A percentile compares a stretch with the other conserved stretches of the same genome.
Evolutionary conservation across 306 rosid species (phyloP).

Genomic region (Phaseolus lunatus): DNA sequence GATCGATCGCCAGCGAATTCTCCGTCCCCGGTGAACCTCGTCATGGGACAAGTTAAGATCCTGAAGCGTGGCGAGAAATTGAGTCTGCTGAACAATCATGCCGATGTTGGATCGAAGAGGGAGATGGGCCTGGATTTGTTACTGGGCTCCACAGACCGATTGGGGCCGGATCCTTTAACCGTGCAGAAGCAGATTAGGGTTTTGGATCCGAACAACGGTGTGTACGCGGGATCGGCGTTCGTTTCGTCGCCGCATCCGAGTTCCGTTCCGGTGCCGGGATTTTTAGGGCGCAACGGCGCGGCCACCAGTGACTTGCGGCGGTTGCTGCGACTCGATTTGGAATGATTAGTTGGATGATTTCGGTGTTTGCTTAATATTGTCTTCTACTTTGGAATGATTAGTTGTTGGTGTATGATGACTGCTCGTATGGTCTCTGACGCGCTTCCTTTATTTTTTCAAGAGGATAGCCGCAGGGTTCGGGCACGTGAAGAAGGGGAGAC

Average conservation of each 20-base stretch:
- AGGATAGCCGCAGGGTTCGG: slow-evolving; percentile 59
- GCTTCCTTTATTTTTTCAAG: slow-evolving; percentile 87
- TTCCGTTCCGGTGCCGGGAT: slow-evolving; percentile 73
- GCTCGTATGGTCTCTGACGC: slow-evolving; percentile 51
- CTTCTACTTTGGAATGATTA: slow-evolving; percentile 20
- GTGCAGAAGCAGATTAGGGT: slow-evolving; percentile 67
- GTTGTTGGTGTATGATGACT: slow-evolving; percentile 29
- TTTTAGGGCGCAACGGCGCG: slow-evolving; percentile 58
- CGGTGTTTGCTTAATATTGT: slow-evolving; percentile 11
- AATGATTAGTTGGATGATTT: slow-evolving; percentile 31
- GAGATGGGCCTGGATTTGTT: slow-evolving; percentile 48
- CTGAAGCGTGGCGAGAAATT: slow-evolving; percentile 79
- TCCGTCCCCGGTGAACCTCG: slow-evolving; percentile 44
- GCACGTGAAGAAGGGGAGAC: slow-evolving; percentile 36
- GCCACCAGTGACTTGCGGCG: slow-evolving; percentile 67
- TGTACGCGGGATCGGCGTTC: slow-evolving; percentile 67
- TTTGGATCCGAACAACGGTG: slow-evolving; percentile 56
- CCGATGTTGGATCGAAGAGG: slow-evolving; percentile 20
- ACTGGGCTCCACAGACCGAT: slow-evolving; percentile 67
- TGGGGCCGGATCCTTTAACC: slow-evolving; percentile 74
- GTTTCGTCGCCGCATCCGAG: slow-evolving; percentile 79
- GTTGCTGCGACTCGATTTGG: slow-evolving; percentile 65
- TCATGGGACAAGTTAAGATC: slow-evolving; percentile 78
- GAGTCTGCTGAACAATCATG: slow-evolving; percentile 22
- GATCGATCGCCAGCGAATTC: slow-evolving; percentile 44